Percentiles rank a stretch among this genome's conserved stretches.
phyloP scores from a whole-genome alignment of 805 yeast species.

The Saccharomycopsis oosterbeekiorum region DNA sequence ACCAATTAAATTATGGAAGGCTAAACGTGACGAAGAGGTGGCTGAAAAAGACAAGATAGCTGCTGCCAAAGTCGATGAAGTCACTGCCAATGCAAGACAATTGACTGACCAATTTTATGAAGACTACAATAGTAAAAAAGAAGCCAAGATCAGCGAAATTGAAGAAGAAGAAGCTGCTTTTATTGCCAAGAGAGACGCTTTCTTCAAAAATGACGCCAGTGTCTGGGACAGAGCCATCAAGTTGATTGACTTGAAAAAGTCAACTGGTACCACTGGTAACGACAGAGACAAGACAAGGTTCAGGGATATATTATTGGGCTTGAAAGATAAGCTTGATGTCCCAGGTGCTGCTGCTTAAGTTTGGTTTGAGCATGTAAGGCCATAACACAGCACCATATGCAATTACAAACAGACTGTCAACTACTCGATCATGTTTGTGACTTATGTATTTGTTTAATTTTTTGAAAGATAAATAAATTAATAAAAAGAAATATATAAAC shows the following conservation, averaged over 20 bases:
- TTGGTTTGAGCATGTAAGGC: constrained; percentile 16
- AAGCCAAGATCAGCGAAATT: constrained; percentile 12
- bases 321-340: constrained; percentile 60
- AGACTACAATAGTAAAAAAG: constrained; percentile 16
- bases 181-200: constrained; percentile 16
- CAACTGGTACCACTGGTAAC: constrained; percentile 32
- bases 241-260: constrained; percentile 17
- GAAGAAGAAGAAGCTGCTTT: constrained; percentile 16
- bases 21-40: constrained; percentile 14
- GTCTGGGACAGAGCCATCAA: constrained; percentile 18
- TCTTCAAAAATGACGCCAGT: constrained; percentile 15
- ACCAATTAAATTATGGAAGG: constrained; percentile 15
- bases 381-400: no score
- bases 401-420: no score
- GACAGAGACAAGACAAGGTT: constrained; percentile 62
- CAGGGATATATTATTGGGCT: constrained; percentile 50
- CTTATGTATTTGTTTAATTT: no score
- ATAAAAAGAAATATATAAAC: no score
- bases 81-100: constrained; percentile 11
- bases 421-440: no score
- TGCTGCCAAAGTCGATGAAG: constrained; percentile 13
- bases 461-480: no score
- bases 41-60: constrained; percentile 17
- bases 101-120: constrained; percentile 19
- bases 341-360: constrained; percentile 69